Evolutionary conservation across 2,329 filamentous ascomycete genomes (phyloP), one percentile per base, ranked within the genome.

Genomic region (Diplodia mutila): DNA sequence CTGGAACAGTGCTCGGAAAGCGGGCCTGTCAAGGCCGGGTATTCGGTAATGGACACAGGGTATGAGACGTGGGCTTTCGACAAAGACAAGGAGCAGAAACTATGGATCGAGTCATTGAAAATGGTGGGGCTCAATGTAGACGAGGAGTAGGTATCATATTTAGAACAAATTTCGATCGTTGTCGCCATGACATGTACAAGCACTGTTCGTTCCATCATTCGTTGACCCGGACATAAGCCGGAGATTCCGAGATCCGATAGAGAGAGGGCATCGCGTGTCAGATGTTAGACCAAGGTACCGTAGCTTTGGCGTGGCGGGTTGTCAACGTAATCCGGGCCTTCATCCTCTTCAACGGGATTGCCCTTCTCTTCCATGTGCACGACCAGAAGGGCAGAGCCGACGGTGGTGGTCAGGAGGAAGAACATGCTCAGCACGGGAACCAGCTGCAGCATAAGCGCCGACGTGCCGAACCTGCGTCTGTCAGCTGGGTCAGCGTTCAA

Each of bases 391-490:
- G 93, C 94, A 52, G 92, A 90, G 2, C 94, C 95, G 23, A 89
- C 88, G 1, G 94, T 91, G 3, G 91, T 93, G 0, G 94, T 97
- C 71, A 99, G 81, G 48, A 98, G 84, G 77, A 98, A 97, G 76
- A 98, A 89, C 85, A 99, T 96, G n/a, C 91, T 96, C 59, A 97
- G 80, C 14, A 94, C 85, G 1, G 95, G 95, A 9, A 97, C 85
- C n/a, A 98, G 85, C 80, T 97, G 92, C 32, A 98, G 80, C 7
- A 93, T 78, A 81, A 97, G 87, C 61, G 93, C 92, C 4, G 95
- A 85, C 0, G 91, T 92, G 18, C 95, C 95, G 75, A 98, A 97
- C 75, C 85, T 87, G 68, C 7, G 66, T 21, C 14, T 29, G n/a
- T 51, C 42, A 67, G 27, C 48, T 18, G 4, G 16, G n/a, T 11